Percentiles rank a stretch among this genome's conserved stretches.
Conservation (phyloP, 1,284 basidiomycete genomes). For the Cutaneotrichosporon mucoides region DNA sequence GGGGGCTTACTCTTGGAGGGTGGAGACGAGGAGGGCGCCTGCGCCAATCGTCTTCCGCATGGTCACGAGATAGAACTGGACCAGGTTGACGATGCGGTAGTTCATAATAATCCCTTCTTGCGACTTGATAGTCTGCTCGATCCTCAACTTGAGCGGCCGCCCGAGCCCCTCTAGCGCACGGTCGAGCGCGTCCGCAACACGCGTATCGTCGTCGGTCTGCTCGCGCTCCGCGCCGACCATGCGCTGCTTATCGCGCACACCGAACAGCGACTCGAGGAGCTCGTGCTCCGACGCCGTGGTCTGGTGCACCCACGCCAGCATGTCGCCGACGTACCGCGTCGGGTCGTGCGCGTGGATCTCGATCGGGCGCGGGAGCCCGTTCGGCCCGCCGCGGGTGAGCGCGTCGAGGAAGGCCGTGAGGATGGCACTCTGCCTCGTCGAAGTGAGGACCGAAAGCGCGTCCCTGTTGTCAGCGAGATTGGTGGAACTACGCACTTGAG, state of each 20-base stretch:
- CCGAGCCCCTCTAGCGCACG: slow-evolving; percentile 79
- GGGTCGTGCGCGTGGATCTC: slow-evolving; percentile 97
- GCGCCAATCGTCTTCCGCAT: slow-evolving; percentile 88
- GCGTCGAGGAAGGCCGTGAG: slow-evolving; percentile 78
- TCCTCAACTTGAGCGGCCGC: slow-evolving; percentile 76
- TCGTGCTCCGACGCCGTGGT: slow-evolving; percentile 90
- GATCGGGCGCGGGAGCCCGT: slow-evolving; percentile 84
- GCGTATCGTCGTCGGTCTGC: slow-evolving; percentile 62
- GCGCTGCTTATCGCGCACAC: slow-evolving; percentile 64
- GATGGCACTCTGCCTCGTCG: slow-evolving; percentile 75
- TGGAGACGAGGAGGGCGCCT: slow-evolving; percentile 68
- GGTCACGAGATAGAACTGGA: slow-evolving; percentile 89
- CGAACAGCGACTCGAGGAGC: slow-evolving; percentile 80
- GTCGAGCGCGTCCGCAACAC: slow-evolving; percentile 79
- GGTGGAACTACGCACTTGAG: slow-evolving; percentile 54
- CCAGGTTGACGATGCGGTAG: slow-evolving; percentile 87
- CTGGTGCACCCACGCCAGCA: slow-evolving; percentile 99
- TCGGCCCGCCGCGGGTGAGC: slow-evolving; percentile 81
- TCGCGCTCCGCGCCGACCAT: slow-evolving; percentile 59
- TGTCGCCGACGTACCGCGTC: slow-evolving; percentile 91
- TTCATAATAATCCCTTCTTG: slow-evolving; percentile 89
- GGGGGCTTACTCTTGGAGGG: slow-evolving; percentile 69
- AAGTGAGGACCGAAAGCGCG: slow-evolving; percentile 68
- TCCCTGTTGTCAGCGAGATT: slow-evolving; percentile 61
- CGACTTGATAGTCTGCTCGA: slow-evolving; percentile 84